Evolutionary conservation across 805 yeast genomes (phyloP), one percentile per base, ranked within the genome.

Genomic region (Dipodascus albidus): DNA sequence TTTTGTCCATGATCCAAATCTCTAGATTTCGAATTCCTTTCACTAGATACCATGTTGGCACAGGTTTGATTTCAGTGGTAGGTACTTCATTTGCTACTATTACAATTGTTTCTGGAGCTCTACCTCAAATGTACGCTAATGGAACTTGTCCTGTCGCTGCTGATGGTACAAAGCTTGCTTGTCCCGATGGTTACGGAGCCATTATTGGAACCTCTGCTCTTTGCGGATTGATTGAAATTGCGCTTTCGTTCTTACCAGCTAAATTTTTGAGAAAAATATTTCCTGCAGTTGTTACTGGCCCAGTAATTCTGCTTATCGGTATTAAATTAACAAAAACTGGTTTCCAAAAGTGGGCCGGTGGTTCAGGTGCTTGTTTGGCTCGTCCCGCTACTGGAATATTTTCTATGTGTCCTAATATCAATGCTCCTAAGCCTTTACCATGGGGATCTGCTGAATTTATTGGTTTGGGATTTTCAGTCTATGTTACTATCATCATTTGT

Each of bases 231-330:
- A 62, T 89, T 20, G 95, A 87, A 72, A 74, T 90, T 47, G 60
- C 75, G 6, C 65, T 87, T 51, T 84, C 95, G 0, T 89, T 90
- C 67, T 67, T 83, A 59, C 96, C 97, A 8, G 81, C 96, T 2
- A 75, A 73, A 42, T 59, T 75, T 14, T 74, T 89, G 59, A 88
- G 85, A 67, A 80, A 74, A 56, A 62, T 86, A 33, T 89, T 89
- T 73, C 96, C 96, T 20, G 90, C 95, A 38, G 71, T 87, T 52
- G 96, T 90, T 56, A 89, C 96, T 24, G 96, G 96, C 55, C 96
- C 96, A 6, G 96, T 89, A 48, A 96, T 89, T 27, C 69, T 89
- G 53, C 74, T 89, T 33, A 88, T 89, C 63, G 97, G 96, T 60
- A 74, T 83, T 48, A 71, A 75, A 23, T 75, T 89, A 60, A 75